Evolutionary conservation across 768 basidiomycete genomes (phyloP).

Genomic region (Sporobolomyces phaffii): DNA sequence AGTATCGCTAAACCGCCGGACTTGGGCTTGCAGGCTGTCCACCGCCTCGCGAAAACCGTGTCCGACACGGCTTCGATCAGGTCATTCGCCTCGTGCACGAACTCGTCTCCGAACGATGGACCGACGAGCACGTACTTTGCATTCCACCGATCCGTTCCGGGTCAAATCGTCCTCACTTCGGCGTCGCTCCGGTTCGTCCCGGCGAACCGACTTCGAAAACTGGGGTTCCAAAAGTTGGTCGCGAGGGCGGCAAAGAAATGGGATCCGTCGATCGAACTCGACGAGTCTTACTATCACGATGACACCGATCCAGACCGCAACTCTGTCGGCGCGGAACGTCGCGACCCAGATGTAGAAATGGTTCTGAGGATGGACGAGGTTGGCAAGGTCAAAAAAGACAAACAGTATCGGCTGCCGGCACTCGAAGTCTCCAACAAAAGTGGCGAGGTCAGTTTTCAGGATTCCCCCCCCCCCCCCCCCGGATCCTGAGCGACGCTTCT

Average conservation of each 20-base stretch:
- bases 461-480: no score
- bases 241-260: neutral
- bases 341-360: neutral
- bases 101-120: neutral
- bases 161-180: constrained; percentile 13
- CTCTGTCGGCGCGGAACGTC: neutral
- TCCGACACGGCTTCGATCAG: neutral
- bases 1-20: neutral
- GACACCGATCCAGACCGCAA: neutral
- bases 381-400: constrained; percentile 20
- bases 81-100: neutral
- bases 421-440: constrained; percentile 2
- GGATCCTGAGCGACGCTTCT: no score
- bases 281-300: neutral
- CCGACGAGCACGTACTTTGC: constrained; percentile 17
- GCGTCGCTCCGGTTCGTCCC: constrained; percentile 9
- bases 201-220: neutral
- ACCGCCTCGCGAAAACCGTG: neutral
- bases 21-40: neutral
- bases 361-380: constrained; percentile 3
- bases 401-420: constrained; percentile 3
- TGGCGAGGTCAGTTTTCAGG: constrained; percentile 26
- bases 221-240: constrained; percentile 13
- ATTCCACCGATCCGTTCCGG: constrained; percentile 18
- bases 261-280: neutral